Evolutionary conservation across 2,329 filamentous ascomycete species (phyloP).

Genomic region (Penicillium freii): DNA sequence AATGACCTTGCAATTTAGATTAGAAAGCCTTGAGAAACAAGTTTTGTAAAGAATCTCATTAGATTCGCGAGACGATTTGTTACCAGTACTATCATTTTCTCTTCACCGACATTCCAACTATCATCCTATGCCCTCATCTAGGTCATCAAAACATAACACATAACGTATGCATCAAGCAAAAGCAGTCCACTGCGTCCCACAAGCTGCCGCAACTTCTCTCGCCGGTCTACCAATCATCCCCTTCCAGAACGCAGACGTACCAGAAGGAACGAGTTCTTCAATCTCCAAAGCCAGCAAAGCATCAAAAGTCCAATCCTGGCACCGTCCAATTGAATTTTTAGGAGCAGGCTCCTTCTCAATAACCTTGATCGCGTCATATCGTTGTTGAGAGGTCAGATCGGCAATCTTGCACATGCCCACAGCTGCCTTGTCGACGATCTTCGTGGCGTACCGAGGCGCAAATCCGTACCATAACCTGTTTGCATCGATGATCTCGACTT

Average conservation of each 20-base stretch:
- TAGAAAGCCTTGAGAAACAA: too few species aligned
- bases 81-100: background rate
- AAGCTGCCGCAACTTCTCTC: constrained; percentile 9
- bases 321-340: constrained; percentile 19
- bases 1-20: background rate
- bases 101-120: background rate
- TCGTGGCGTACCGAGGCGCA: constrained; percentile 20
- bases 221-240: constrained; percentile 20
- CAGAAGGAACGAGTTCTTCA: constrained; percentile 25
- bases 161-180: constrained; percentile 1
- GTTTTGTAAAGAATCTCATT: background rate
- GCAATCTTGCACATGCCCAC: constrained; percentile 23
- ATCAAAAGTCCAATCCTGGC: constrained; percentile 30
- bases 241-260: constrained; percentile 28
- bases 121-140: background rate
- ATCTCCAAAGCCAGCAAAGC: constrained; percentile 26
- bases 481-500: constrained; percentile 25
- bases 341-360: constrained; percentile 22
- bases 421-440: constrained; percentile 23
- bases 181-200: constrained; percentile 14
- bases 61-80: background rate
- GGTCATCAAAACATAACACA: background rate
- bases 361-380: constrained; percentile 18
- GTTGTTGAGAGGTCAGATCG: constrained; percentile 17
- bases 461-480: constrained; percentile 26